Base-by-base conservation (phyloP, 495 filamentous ascomycete genomes). In the Penicillium angulare region DNA sequence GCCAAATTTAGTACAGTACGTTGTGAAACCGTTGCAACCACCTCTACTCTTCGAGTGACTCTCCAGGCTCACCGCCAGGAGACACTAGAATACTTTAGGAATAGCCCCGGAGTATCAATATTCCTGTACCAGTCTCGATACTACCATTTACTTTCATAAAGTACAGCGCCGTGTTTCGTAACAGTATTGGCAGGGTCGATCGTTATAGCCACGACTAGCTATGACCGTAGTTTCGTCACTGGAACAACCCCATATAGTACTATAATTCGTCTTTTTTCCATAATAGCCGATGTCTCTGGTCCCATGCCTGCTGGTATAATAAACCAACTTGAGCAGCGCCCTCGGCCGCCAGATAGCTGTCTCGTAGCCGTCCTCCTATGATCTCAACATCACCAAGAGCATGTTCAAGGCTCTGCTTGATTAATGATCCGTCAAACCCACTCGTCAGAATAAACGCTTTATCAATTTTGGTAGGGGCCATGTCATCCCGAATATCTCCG, bases 321-420 rank as follows among this genome's bases (percentile, higher is more conserved):
- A 43, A 43, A 43, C 40, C 40, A 43, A 43, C 40, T 43, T 43
- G 40, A 43, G 40, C 40, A 43, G 40, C 40, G 40, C 40, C 40
- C 40, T 43, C 40, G 40, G 40, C 40, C 2, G 21, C 40, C 40
- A 43, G 21, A n/a, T 43, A 43, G 40, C 40, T 24, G 40, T 43
- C 40, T 43, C 18, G 40, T 43, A 43, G 40, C 40, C 40, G 40
- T 43, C 40, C 40, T 43, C 40, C 40, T 43, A 43, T 43, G 40
- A 43, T 43, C 40, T 43, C 40, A 43, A 43, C 40, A 43, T 43
- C 40, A 43, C 40, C 40, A 43, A 43, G 40, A 43, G 40, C 40
- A 26, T 43, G 40, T 43, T 43, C 21, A 43, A 43, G 40, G 40
- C 40, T 43, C 40, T 43, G 40, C 40, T 43, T 43, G 9, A 43